These are phyloP conservation scores for Calvatia gigantea DNA, from an alignment of 768 basidiomycete species.

Conservation along the genomic window DNA sequence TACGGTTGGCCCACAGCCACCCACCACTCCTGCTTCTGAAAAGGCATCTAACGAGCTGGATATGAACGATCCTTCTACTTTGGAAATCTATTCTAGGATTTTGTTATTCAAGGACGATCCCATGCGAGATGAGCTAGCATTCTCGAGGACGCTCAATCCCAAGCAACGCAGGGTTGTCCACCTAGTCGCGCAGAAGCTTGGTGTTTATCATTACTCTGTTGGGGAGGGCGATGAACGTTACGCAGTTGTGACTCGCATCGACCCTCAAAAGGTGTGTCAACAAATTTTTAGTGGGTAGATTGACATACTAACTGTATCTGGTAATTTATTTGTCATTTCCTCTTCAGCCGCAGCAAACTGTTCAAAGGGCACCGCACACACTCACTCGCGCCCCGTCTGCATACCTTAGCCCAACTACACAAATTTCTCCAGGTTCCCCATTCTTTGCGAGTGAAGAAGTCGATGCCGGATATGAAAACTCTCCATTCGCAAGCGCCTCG, in stretches of 20 bases:
- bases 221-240: slow-evolving; percentile 92
- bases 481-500: slow-evolving; percentile 78
- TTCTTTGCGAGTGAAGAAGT: slow-evolving; percentile 88
- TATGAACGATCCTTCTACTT: slow-evolving; percentile 90
- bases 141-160: slow-evolving; percentile 81
- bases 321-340: slow-evolving; percentile 11
- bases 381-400: slow-evolving; percentile 81
- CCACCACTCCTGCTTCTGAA: slow-evolving; percentile 60
- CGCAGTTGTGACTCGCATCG: slow-evolving; percentile 90
- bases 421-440: slow-evolving; percentile 37
- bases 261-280: slow-evolving; percentile 70
- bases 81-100: slow-evolving; percentile 97
- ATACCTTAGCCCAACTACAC: slow-evolving; percentile 60
- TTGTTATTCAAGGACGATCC: slow-evolving; percentile 96
- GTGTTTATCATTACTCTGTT: slow-evolving; percentile 90
- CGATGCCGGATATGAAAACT: slow-evolving; percentile 97
- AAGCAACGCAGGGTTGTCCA: slow-evolving; percentile 93
- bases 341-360: slow-evolving; percentile 37
- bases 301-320: slow-evolving; percentile 6
- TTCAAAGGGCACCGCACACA: slow-evolving; percentile 39
- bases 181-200: slow-evolving; percentile 93
- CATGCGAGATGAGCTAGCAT: slow-evolving; percentile 96
- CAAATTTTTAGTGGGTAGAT: slow-evolving; percentile 7
- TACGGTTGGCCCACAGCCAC: slow-evolving; percentile 50
- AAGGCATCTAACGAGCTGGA: slow-evolving; percentile 78